These are phyloP conservation scores for Fraxinus sp. DNA, from an alignment of 305 asterid genomes.

Conservation along the genomic window DNA sequence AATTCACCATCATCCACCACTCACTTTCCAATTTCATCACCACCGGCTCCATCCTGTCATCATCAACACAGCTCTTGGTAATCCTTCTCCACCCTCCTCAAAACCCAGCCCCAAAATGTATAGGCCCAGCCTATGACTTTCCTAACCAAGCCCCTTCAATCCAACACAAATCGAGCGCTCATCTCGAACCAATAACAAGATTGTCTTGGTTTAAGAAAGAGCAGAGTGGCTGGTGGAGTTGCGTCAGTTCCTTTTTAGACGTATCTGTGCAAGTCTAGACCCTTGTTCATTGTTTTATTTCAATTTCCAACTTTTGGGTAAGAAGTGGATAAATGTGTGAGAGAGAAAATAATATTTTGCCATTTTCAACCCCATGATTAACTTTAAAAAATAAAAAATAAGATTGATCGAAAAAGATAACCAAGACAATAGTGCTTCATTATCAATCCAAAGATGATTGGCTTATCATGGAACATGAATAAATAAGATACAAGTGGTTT, in stretches of 20 bases:
- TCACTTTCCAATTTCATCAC: not conserved
- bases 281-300: not conserved
- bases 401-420: not conserved
- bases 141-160: not conserved
- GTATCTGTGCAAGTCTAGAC: not conserved
- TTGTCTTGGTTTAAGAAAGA: not conserved
- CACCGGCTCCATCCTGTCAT: not conserved
- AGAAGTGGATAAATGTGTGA: not conserved
- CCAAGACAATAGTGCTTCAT: not conserved
- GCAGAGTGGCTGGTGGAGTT: not conserved
- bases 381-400: not conserved
- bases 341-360: not conserved
- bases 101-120: not conserved
- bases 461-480: not conserved
- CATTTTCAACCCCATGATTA: not conserved
- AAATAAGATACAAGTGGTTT: constrained; percentile 14
- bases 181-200: not conserved
- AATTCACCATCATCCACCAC: not conserved
- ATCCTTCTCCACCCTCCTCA: not conserved
- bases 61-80: not conserved
- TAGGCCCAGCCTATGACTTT: not conserved
- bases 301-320: not conserved
- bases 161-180: not conserved
- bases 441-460: not conserved
- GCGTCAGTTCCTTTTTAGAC: not conserved